These are phyloP conservation scores for Metarhizium album DNA, from an alignment of 2,329 filamentous ascomycete genomes.

Conservation along the genomic window DNA sequence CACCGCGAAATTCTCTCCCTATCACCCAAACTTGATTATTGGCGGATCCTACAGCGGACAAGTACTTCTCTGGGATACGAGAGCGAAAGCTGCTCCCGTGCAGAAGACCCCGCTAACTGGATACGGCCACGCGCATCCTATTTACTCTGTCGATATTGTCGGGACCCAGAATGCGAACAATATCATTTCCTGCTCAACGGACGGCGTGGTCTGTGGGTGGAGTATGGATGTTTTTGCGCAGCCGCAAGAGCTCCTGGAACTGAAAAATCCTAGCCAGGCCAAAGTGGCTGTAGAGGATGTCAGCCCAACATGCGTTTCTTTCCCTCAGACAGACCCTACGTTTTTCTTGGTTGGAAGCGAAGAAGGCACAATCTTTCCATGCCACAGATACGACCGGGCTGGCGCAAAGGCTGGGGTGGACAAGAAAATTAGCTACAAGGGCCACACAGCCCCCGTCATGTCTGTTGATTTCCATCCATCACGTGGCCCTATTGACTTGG, in stretches of 20 bases:
- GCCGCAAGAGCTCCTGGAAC: slow-evolving; percentile 85
- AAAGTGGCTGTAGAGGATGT: slow-evolving; percentile 77
- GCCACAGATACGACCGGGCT: slow-evolving; percentile 92
- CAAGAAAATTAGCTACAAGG: slow-evolving; percentile 74
- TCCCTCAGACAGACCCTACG: slow-evolving; percentile 88
- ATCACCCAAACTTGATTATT: slow-evolving; percentile 91
- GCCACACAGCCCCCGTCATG: slow-evolving; percentile 91
- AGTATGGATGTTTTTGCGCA: slow-evolving; percentile 96
- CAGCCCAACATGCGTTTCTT: slow-evolving; percentile 86
- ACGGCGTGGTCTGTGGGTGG: slow-evolving; percentile 95
- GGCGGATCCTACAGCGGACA: slow-evolving; percentile 96
- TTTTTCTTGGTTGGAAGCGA: slow-evolving; percentile 97
- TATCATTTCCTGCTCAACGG: slow-evolving; percentile 92
- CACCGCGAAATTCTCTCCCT: slow-evolving; percentile 94
- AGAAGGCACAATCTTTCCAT: slow-evolving; percentile 92
- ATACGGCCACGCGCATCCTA: slow-evolving; percentile 88
- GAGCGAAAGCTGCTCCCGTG: slow-evolving; percentile 77
- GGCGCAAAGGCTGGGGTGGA: slow-evolving; percentile 96
- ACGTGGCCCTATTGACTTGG: slow-evolving; percentile 83
- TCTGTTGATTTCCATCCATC: slow-evolving; percentile 92
- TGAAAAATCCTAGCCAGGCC: slow-evolving; percentile 73
- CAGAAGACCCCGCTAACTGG: slow-evolving; percentile 95
- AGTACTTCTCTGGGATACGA: slow-evolving; percentile 93
- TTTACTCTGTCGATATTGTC: slow-evolving; percentile 91
- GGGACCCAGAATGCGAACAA: slow-evolving; percentile 99